Evolutionary conservation across 257 asterid genomes (phyloP).

Genomic region (Fraxinus cuspidata): DNA sequence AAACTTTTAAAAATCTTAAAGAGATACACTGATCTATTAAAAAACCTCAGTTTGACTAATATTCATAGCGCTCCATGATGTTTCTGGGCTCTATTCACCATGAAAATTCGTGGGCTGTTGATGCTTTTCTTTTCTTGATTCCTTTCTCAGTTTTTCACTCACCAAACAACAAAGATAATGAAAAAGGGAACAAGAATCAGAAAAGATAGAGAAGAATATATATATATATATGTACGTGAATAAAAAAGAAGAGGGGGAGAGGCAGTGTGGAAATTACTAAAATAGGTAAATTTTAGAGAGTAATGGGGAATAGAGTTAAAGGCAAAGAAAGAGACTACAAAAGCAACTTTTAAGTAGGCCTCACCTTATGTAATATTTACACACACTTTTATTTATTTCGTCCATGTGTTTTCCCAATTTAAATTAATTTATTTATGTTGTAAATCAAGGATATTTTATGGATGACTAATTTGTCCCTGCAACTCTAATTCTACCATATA

Average conservation of each 20-base stretch:
- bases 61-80: background rate
- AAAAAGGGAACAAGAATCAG: background rate
- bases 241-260: slow-evolving; percentile 30
- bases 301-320: slow-evolving; percentile 19
- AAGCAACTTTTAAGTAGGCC: slow-evolving; percentile 29
- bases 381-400: background rate
- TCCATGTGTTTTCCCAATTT: background rate
- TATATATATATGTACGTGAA: background rate
- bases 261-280: background rate
- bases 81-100: background rate
- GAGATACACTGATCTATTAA: background rate
- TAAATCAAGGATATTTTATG: no score
- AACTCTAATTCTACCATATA: no score
- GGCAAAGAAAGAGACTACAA: slow-evolving; percentile 51
- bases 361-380: background rate
- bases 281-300: background rate
- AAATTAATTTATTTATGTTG: no score
- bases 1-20: background rate
- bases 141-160: no score
- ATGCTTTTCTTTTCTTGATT: background rate
- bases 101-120: background rate
- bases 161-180: no score
- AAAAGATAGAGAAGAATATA: slow-evolving; percentile 13
- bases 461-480: no score
- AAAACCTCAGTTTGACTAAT: background rate